Base-by-base conservation (phyloP, 495 filamentous ascomycete species). In the Gamarada debralockiae region DNA sequence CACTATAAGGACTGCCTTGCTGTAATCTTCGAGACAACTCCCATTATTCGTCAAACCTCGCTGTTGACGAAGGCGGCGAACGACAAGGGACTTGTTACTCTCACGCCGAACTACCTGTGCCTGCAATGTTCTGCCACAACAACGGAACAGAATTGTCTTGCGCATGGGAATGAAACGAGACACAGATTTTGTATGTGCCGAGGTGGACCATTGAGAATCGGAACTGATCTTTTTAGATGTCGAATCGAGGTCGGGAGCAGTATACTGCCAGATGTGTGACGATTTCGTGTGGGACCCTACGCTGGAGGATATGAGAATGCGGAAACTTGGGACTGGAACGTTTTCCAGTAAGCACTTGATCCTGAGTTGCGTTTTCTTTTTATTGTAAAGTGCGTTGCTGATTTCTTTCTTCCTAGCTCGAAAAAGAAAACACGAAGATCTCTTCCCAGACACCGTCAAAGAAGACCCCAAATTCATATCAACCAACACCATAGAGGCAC, bases 251-350 rank as follows among this genome's bases (percentile, higher is more conserved):
- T 82, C 73, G 55, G 89, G 88, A 5, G 76, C 79, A 42, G 62
- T 96, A 2, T 95, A 84, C 62, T 96, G 91, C 69, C 87, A 92
- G 59, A 75, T 81, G 53, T 96, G 91, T 60, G 76, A 80, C 34
- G 91, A 96, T 64, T 85, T 93, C 55, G 82, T 96, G 38, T 95
- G 89, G 72, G 91, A 96, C 60, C 86, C 88, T 40, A 84, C 82
- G 7, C 72, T 95, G 22, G 91, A 96, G 60, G 79, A 86, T 25
- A 73, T 89, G 36, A 66, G 84, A 60, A 58, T 86, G 27, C 72
- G 72, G 43, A 83, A 82, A 65, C 71, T 76, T 54, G 77, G 74
- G 21, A 76, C 72, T 8, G 75, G 75, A 8, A 74, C 72, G 40
- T 78, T 78, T 51, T 72, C 72, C 33, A 65, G 70, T 70, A 65